Percentiles rank a stretch among this genome's conserved stretches.
Conservation (phyloP, 768 basidiomycete genomes). For the Tylopilus sp. region DNA sequence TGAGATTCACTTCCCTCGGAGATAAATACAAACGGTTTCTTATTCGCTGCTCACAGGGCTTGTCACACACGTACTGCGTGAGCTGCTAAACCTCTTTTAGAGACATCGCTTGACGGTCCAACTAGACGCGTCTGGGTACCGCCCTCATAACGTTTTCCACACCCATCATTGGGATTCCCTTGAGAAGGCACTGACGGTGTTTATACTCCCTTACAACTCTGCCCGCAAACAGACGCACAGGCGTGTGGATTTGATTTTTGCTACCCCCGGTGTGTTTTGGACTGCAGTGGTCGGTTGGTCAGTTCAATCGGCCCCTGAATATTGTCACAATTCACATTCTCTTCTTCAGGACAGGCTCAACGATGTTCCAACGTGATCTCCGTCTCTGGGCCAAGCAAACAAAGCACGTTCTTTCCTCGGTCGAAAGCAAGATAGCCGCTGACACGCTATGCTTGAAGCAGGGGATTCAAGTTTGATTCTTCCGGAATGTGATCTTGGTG, state of each 20-base stretch:
- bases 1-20: slow-evolving; percentile 27
- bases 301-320: slow-evolving; percentile 4
- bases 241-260: slow-evolving; percentile 82
- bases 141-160: slow-evolving; percentile 48
- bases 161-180: slow-evolving; percentile 74
- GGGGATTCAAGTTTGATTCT: slow-evolving; percentile 83
- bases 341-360: slow-evolving; percentile 72
- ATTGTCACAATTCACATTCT: neutral
- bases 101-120: slow-evolving; percentile 8
- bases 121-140: slow-evolving; percentile 61
- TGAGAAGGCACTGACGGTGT: slow-evolving; percentile 82
- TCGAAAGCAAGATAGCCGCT: neutral
- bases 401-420: slow-evolving; percentile 37
- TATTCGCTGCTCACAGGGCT: slow-evolving; percentile 43
- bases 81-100: slow-evolving; percentile 23
- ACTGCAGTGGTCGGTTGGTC: slow-evolving; percentile 89
- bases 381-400: slow-evolving; percentile 66
- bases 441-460: slow-evolving; percentile 25
- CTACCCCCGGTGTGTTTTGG: slow-evolving; percentile 76
- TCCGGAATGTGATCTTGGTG: slow-evolving; percentile 60
- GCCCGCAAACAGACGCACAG: slow-evolving; percentile 46
- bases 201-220: slow-evolving; percentile 51
- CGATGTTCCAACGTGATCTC: slow-evolving; percentile 86
- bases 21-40: neutral
- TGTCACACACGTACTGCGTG: slow-evolving; percentile 83